Conservation (phyloP, 768 basidiomycete species). For the Punctularia strigosozonata region DNA sequence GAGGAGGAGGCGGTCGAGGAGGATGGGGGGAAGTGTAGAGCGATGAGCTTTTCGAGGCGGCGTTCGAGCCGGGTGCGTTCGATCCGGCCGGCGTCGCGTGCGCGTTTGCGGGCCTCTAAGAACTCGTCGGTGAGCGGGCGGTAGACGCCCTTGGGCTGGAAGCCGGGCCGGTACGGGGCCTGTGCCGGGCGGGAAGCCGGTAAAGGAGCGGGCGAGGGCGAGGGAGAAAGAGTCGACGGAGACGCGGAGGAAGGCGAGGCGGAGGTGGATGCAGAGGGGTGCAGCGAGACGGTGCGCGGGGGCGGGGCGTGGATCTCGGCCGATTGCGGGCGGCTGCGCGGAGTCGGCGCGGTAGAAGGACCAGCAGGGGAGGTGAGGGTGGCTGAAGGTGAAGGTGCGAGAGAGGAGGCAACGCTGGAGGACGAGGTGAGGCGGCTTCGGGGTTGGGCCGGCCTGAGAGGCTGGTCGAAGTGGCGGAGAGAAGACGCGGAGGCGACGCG, state of each 20-base stretch:
- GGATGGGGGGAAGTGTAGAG: constrained; percentile 47
- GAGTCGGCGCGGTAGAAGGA: constrained; percentile 6
- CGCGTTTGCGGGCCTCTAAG: constrained; percentile 28
- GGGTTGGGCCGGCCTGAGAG: too few species aligned
- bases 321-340: too few species aligned
- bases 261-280: constrained; percentile 1
- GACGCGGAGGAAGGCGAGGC: constrained; percentile 7
- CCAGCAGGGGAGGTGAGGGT: constrained; percentile 10
- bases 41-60: constrained; percentile 79
- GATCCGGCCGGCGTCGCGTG: constrained; percentile 39
- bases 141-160: constrained; percentile 85
- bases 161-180: constrained; percentile 80
- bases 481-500: too few species aligned
- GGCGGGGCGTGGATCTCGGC: too few species aligned
- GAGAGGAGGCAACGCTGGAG: too few species aligned
- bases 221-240: constrained; percentile 2
- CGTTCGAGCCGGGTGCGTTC: constrained; percentile 80
- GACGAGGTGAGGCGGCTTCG: too few species aligned
- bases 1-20: constrained; percentile 70
- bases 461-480: too few species aligned
- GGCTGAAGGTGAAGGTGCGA: too few species aligned
- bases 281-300: too few species aligned
- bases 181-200: constrained; percentile 13
- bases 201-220: constrained; percentile 15
- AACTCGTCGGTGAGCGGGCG: constrained; percentile 79